Evolutionary conservation across 805 yeast species (phyloP), one percentile per base, ranked within the genome.

Genomic region (Suhomyces emberorum): DNA sequence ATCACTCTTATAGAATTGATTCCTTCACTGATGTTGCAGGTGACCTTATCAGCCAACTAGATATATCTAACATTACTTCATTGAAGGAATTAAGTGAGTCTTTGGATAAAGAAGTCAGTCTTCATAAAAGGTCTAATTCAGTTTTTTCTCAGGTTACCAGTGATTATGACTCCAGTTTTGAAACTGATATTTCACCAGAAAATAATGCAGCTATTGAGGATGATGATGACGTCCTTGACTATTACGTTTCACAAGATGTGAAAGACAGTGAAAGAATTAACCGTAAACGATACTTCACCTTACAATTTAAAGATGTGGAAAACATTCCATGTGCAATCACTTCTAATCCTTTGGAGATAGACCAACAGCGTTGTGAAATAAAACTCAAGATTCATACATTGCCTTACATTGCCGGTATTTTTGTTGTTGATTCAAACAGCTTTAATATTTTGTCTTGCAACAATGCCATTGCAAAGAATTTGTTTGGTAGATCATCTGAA

Each of bases 321-420:
- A 72, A 69, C 52, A 71, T 79, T 9, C 95, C 95, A 0, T 82
- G 89, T 65, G 93, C 93, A 1, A 71, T 81, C 4, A 74, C 87
- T 0, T 75, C 85, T 1, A 75, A 74, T 21, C 76, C 79, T 0
- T 49, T 81, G 15, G 77, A 77, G 34, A 50, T 52, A n/a, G 69
- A 71, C 34, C 70, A 65, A 25, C 63, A 69, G 11, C 54, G 35
- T 5, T 45, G 46, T 21, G 69, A 67, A 40, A 55, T 80, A 15
- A 76, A 82, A 49, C 53, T 86, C 37, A 81, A 83, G 46, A 71
- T 87, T 14, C 89, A 84, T 51, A 71, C 89, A 4, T 59, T 87
- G 48, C 95, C 95, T 0, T 85, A 86, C 57, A 84, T 87, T 48
- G 93, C 95, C 1, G 96, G 96, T 27, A 76, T 86, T 18, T 80